These are phyloP conservation scores for Penicillium cinerascens DNA, from an alignment of 495 filamentous ascomycete genomes.

Conservation along the genomic window DNA sequence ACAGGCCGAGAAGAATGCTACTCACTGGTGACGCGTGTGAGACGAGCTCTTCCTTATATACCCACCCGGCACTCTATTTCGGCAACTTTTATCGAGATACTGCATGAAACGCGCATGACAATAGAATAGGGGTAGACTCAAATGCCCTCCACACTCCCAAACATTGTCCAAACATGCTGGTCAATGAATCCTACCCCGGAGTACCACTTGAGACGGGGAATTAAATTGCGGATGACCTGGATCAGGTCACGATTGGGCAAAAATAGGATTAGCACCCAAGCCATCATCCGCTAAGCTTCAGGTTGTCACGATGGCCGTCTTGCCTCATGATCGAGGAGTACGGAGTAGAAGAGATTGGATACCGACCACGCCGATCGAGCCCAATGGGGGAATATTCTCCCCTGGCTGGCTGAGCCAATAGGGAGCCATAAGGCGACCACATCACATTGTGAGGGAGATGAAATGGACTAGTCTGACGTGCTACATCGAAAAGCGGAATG, in stretches of 20 bases:
- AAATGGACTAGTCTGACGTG: constrained; percentile 13
- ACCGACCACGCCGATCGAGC: constrained; percentile 21
- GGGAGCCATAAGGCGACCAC: not conserved
- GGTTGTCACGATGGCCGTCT: constrained; percentile 15
- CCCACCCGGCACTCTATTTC: not conserved
- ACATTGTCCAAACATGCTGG: not conserved
- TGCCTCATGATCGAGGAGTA: constrained; percentile 20
- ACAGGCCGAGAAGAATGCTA: not conserved
- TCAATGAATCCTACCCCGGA: constrained; percentile 15
- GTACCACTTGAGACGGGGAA: constrained; percentile 25
- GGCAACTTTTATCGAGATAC: not conserved
- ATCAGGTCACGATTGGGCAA: constrained; percentile 2
- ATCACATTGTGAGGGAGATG: constrained; percentile 3
- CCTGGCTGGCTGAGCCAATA: constrained; percentile 13
- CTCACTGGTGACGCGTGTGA: constrained; percentile 1
- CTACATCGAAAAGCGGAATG: constrained; percentile 13
- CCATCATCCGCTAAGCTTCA: not conserved
- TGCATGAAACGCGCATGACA: constrained; percentile 5
- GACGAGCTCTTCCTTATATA: constrained; percentile 11
- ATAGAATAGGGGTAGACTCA: constrained; percentile 2
- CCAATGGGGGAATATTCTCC: constrained; percentile 15
- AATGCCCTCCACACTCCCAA: not conserved
- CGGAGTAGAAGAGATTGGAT: constrained; percentile 7
- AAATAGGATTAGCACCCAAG: not conserved
- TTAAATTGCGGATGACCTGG: constrained; percentile 17